phyloP scores from a whole-genome alignment of 768 basidiomycete genomes.

The Collybia mongolica region DNA sequence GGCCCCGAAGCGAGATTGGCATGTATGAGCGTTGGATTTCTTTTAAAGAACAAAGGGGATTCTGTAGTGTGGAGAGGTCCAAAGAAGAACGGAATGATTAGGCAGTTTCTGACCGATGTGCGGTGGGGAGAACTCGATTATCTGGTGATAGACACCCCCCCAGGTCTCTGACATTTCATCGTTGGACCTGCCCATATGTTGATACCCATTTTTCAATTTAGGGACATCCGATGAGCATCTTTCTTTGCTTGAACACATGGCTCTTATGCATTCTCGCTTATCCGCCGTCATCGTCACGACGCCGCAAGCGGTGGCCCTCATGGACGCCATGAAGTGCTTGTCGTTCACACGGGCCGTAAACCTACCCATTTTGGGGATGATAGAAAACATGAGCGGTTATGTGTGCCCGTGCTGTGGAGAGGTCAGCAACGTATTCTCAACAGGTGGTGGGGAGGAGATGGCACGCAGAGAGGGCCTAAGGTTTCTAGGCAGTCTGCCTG shows the following conservation, averaged over 20 bases:
- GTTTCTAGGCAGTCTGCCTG: slow-evolving; percentile 88
- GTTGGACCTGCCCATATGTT: slow-evolving; percentile 12
- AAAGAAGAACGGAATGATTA: slow-evolving; percentile 98
- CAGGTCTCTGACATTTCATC: slow-evolving; percentile 57
- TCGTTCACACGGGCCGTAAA: slow-evolving; percentile 90
- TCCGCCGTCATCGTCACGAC: slow-evolving; percentile 93
- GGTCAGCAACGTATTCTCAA: slow-evolving; percentile 92
- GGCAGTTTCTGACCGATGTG: slow-evolving; percentile 94
- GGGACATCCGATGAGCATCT: slow-evolving; percentile 99
- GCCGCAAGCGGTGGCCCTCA: slow-evolving; percentile 93
- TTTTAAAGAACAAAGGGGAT: slow-evolving; percentile 86
- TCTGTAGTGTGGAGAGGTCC: slow-evolving; percentile 98
- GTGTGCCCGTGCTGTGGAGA: slow-evolving; percentile 97
- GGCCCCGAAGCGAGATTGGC: slow-evolving; percentile 69
- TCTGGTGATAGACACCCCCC: slow-evolving; percentile 93
- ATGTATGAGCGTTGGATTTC: slow-evolving; percentile 97
- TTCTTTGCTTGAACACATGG: slow-evolving; percentile 90
- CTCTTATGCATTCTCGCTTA: slow-evolving; percentile 75
- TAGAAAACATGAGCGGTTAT: slow-evolving; percentile 99
- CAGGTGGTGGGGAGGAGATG: slow-evolving; percentile 89
- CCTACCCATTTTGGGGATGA: slow-evolving; percentile 84
- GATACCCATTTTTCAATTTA: slow-evolving; percentile 30
- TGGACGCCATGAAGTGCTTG: slow-evolving; percentile 94
- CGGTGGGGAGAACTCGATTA: slow-evolving; percentile 93
- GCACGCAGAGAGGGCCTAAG: slow-evolving; percentile 67